A percentile compares a stretch with the other conserved stretches of the same genome.
Evolutionary conservation across 208 protist species (phyloP).

Genomic region (Tritrichomonas musculus): DNA sequence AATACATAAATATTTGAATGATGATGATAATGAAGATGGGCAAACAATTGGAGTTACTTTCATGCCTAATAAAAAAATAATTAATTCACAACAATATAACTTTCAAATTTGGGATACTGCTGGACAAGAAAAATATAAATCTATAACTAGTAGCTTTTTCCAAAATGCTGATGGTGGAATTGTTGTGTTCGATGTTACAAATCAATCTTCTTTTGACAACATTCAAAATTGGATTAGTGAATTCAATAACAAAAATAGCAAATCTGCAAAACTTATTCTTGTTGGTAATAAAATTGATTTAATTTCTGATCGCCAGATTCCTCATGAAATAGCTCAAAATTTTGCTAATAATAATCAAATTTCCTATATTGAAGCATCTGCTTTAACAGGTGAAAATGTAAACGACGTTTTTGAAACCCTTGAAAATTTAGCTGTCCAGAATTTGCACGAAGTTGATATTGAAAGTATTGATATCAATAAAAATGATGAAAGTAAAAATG

Average conservation of each 20-base stretch:
- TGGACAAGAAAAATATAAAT: neutral
- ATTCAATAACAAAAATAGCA: neutral
- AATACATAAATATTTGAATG: neutral
- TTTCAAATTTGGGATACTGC: constrained; percentile 5
- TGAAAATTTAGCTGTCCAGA: too few relatives aligned
- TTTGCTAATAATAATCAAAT: too few relatives aligned
- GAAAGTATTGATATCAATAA: too few relatives aligned
- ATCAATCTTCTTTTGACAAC: neutral
- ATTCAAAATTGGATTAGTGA: neutral
- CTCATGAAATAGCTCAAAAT: too few relatives aligned
- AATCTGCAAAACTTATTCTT: too few relatives aligned
- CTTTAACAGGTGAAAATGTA: too few relatives aligned
- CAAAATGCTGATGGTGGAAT: neutral
- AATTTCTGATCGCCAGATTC: too few relatives aligned
- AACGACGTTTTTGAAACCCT: too few relatives aligned
- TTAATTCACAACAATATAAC: neutral
- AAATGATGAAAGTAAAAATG: too few relatives aligned
- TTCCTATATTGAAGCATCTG: too few relatives aligned
- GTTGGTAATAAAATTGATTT: too few relatives aligned
- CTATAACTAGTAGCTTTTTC: neutral
- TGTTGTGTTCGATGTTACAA: neutral
- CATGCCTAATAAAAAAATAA: neutral
- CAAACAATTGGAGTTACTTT: neutral
- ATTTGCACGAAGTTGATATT: too few relatives aligned
- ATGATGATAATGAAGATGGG: neutral